Evolutionary conservation across 1,284 basidiomycete species (phyloP), one percentile per base, ranked within the genome.

Genomic region (Puccinia coronata): DNA sequence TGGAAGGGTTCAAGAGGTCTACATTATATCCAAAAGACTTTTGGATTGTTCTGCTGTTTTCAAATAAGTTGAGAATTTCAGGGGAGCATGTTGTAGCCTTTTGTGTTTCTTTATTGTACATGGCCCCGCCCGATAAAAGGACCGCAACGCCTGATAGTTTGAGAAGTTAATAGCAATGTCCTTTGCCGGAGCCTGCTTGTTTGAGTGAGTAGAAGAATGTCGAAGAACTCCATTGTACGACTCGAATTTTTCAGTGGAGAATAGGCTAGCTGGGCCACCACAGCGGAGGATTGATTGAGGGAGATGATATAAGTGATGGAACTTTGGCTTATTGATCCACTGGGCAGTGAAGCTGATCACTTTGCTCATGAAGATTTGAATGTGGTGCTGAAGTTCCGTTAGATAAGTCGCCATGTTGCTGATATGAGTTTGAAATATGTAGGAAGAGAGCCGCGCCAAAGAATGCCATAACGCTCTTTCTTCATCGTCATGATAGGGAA

Each of bases 301-400:
- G 12, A 85, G 79, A 34, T 86, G 85, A 2, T 82, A 65, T 12
- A 85, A 8, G 9, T 85, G 73, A 51, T 85, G 85, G 57, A 85
- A 87, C 78, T 88, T 88, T 87, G 80, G 87, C 6, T 47, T 47
- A 47, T 47, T 47, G 43, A 47, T 87, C 87, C 87, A 87, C 0
- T 80, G 83, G 9, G 76, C 69, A 0, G 85, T 86, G 85, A 85
- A 86, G 0, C 47, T 73, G 0, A 84, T 84, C 0, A 85, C 84
- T 4, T 83, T 82, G 0, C 84, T 25, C 0, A 87, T 83, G 73
- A 87, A 87, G 11, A 83, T 25, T 0, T 86, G 39, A 31, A 88
- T 87, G 39, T 82, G 85, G 0, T 61, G 9, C 6, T 84, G 20
- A 11, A 76, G 39, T 36, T 76, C 57, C 1, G 2, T n/a, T 43